These are phyloP conservation scores for Seminavis robusta DNA, from an alignment of 108 stramenopile species.

Conservation along the genomic window DNA sequence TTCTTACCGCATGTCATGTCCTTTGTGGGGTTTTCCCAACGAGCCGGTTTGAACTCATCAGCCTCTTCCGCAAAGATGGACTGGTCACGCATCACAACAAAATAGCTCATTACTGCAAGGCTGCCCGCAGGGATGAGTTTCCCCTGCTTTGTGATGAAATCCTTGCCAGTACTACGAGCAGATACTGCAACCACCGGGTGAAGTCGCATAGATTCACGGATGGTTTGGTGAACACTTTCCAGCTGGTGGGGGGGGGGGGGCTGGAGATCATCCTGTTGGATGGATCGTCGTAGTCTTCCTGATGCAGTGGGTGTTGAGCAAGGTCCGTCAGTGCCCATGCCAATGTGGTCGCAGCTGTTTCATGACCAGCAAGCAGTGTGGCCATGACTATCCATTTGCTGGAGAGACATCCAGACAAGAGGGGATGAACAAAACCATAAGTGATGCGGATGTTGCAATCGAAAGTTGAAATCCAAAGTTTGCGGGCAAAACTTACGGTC, in stretches of 20 bases:
- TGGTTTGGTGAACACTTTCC: conserved; percentile 12
- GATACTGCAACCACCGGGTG: conserved; percentile 31
- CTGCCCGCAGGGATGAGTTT: conserved; percentile 30
- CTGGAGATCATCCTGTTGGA: not conserved
- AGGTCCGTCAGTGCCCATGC: conserved; percentile 30
- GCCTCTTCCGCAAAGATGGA: conserved; percentile 25
- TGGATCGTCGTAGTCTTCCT: conserved; percentile 16
- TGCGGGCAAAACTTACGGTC: no score
- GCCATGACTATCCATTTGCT: no score
- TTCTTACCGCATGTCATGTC: conserved; percentile 23
- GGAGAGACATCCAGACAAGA: no score
- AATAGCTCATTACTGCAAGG: conserved; percentile 14
- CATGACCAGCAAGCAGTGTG: conserved; percentile 21
- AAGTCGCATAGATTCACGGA: conserved; percentile 45
- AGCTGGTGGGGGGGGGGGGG: not conserved
- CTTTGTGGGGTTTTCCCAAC: conserved; percentile 43
- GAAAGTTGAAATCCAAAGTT: no score
- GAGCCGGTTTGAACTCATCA: conserved; percentile 31
- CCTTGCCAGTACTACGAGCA: conserved; percentile 13
- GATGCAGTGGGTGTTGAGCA: conserved; percentile 27
- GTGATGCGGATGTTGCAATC: no score
- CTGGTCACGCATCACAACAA: conserved; percentile 27
- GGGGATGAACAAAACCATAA: no score
- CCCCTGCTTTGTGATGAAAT: conserved; percentile 17
- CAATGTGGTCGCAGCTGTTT: conserved; percentile 42